Base-by-base conservation (phyloP, 345 rosid genomes). In the Cardiospermum halicacabum region DNA sequence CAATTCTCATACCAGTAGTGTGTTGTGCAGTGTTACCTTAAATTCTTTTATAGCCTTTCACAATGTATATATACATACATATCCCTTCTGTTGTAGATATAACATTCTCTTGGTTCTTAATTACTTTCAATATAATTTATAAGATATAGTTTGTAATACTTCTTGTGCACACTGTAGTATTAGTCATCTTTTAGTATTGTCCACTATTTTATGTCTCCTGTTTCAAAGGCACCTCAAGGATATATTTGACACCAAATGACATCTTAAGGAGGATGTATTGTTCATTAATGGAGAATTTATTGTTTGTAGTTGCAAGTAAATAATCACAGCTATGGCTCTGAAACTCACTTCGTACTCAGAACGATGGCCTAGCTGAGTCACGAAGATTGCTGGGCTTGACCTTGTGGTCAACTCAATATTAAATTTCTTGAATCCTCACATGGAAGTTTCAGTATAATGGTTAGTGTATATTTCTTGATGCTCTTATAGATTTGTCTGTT, bases 21-120 rank as follows among this genome's bases (percentile, higher is more conserved):
- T 34, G 40, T 40, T 64, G 66, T 58, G 69, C 47, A 67, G 69
- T 47, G 45, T 8, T 21, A 19, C 22, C 51, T 43, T 16, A 32
- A n/a, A 72, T 73, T 72, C 71, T 62, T 79, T 75, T 16, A 48
- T 39, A 62, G 43, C 42, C 37, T 16, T 10, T 36, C 12, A 34
- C 37, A 37, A 24, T 55, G 65, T 62, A 56, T 60, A n/a, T n/a
- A n/a, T n/a, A n/a, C n/a, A n/a, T n/a, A 58, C 27, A 53, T 60
- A 60, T 22, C 42, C 15, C 11, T 45, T 56, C 9, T 11, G 56
- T 45, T 61, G 60, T 65, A 54, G 12, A 42, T 65, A 42, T 25
- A 28, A 18, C 53, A 55, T 13, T 42, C 28, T 28, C 30, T 65
- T 32, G 7, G 28, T 55, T 28, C 7, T 28, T 8, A 19, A 48